Evolutionary conservation across 768 basidiomycete species (phyloP), one percentile per base, ranked within the genome.

Genomic region (Tylopilus subfusipes): DNA sequence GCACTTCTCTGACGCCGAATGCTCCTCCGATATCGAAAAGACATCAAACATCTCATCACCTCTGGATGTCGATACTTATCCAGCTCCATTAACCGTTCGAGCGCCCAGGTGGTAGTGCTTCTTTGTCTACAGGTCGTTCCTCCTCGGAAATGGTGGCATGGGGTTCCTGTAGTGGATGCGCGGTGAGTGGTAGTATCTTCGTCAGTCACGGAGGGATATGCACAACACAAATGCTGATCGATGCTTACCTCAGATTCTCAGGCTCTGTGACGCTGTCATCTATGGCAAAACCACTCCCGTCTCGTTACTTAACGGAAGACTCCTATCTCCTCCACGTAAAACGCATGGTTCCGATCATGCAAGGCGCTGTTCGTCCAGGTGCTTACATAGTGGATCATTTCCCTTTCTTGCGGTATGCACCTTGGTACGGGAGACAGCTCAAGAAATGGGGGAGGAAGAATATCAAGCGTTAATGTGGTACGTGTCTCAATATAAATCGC

Each of bases 381-480:
- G 59, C 67, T 4, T 71, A 70, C 45, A 54, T 56, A 13, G 73
- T 74, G 12, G 74, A 77, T 50, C 59, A 57, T n/a, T 69, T 65
- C 50, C 75, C 75, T 0, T 47, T 72, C 42, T 59, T 76, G 24
- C 55, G 53, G 22, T 82, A 80, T 56, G 61, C 88, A n/a, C 85
- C 86, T 1, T 82, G 81, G n/a, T 85, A 85, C 59, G 73, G 82
- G 1, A 72, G 75, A 16, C 78, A 82, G 50, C 72, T 88, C 7
- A 75, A 75, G 54, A 70, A 73, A 2, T 83, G 81, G 36, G 83
- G 44, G 58, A 63, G 2, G 79, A 83, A 54, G 84, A 86, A 56
- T 71, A 82, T 0, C 59, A 55, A 0, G 63, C 83, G 27, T 80
- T 84, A 64, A 79, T 73, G 54, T 65, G 69, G 0, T 79, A 81